Conservation (phyloP, 2,329 filamentous ascomycete species). For the Nothophoma quercina region DNA sequence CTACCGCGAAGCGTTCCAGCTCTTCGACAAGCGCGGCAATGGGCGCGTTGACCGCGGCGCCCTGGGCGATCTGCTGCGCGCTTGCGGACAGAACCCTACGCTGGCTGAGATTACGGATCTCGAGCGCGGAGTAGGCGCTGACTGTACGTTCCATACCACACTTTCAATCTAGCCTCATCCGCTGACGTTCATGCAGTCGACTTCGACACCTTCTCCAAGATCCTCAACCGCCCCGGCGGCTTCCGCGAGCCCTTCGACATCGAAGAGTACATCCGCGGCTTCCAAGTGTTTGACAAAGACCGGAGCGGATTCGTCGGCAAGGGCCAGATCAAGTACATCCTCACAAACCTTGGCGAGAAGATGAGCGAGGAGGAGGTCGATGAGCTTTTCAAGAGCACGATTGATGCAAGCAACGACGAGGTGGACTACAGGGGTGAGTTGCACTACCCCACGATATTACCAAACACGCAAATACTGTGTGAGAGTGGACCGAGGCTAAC, state of each 20-base stretch:
- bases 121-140: constrained; percentile 85
- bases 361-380: constrained; percentile 99
- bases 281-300: constrained; percentile 99
- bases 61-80: constrained; percentile 91
- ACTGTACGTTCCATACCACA: constrained; percentile 73
- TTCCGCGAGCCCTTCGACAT: constrained; percentile 98
- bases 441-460: neutral
- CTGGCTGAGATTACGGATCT: constrained; percentile 90
- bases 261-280: constrained; percentile 97
- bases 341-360: constrained; percentile 98
- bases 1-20: constrained; percentile 99
- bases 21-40: constrained; percentile 99
- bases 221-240: constrained; percentile 95
- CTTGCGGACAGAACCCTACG: constrained; percentile 97
- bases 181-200: constrained; percentile 70
- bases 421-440: constrained; percentile 92
- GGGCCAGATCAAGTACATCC: constrained; percentile 95
- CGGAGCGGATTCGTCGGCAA: constrained; percentile 98
- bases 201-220: constrained; percentile 95
- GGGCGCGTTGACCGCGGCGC: constrained; percentile 87
- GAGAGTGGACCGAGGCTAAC: constrained; percentile 14
- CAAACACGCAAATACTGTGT: no score
- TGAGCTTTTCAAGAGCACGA: constrained; percentile 90
- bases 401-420: constrained; percentile 94
- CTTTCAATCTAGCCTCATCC: neutral